Conservation (phyloP, 106 monocot genomes). For the Dendrobium nobile region DNA sequence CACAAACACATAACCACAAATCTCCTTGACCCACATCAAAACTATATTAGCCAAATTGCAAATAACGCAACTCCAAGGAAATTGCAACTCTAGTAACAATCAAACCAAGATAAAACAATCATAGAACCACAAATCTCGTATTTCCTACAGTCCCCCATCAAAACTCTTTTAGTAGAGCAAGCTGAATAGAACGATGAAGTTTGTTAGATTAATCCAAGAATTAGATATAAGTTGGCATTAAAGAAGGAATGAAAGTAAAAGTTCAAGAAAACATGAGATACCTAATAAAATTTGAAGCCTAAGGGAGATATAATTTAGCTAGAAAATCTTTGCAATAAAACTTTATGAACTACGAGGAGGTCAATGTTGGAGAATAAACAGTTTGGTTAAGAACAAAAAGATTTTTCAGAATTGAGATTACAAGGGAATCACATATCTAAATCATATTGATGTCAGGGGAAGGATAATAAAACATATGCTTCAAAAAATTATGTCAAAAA, state of each 20-base stretch:
- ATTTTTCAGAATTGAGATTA: background rate
- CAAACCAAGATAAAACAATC: too few relatives aligned
- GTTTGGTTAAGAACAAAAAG: background rate
- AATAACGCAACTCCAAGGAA: too few relatives aligned
- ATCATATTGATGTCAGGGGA: background rate
- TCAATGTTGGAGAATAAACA: background rate
- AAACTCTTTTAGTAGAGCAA: background rate
- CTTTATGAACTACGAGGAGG: background rate
- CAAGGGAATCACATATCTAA: background rate
- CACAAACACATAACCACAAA: too few relatives aligned
- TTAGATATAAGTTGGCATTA: background rate
- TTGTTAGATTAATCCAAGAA: background rate
- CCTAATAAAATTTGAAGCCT: background rate
- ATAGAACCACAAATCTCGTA: too few relatives aligned
- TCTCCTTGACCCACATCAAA: too few relatives aligned
- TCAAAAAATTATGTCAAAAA: too few relatives aligned
- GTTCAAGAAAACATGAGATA: background rate
- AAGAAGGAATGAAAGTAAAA: background rate
- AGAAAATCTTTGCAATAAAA: background rate
- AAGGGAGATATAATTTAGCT: background rate
- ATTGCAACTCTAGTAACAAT: too few relatives aligned
- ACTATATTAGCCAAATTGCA: too few relatives aligned
- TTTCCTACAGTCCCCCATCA: too few relatives aligned
- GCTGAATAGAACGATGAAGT: background rate
- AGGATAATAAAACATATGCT: too few relatives aligned